Evolutionary conservation across 2,329 filamentous ascomycete species (phyloP), one percentile per base, ranked within the genome.

Genomic region (Cadophora luteo-olivacea): DNA sequence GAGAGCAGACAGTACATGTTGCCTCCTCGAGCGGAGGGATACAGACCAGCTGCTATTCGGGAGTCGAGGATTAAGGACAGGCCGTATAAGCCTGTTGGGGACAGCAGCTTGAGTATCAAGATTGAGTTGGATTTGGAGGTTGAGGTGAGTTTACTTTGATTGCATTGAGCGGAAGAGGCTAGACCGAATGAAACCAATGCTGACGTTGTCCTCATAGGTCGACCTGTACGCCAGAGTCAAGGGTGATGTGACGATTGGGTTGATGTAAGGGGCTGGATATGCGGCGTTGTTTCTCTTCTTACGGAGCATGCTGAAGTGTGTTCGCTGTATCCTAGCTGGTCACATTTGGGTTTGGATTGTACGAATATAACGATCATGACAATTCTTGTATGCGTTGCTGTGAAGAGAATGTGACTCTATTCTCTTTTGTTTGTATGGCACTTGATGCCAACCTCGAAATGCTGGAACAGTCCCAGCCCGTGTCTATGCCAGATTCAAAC

Each of bases 41-140:
- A 66, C 33, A 51, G 69, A 12, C 61, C 65, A 8, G 54, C 64
- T 9, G 69, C 68, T 25, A 68, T 72, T 51, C 49, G 71, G 3
- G 69, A 80, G 70, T 78, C 77, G 9, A 75, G 78, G 65, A 79
- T 79, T 62, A 72, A 76, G 51, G 77, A 79, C 69, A 71, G 77
- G 5, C 78, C 77, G 8, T n/a, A 69, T 19, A 61, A 45, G 52
- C 76, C 77, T 65, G 72, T 73, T 36, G 77, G 61, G 33, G 49
- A 64, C 16, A 75, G 65, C 48, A 64, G 61, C 41, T 52, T 64
- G 61, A 64, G 61, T 25, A 64, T 64, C n/a, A 64, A 64, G 49
- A 78, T 80, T 69, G 78, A 80, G 72, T 62, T 80, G 66, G 78
- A 80, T 72, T 72, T 72, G 54, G 73, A 74, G 69, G 72, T 73